phyloP scores from a whole-genome alignment of 2,329 filamentous ascomycete species.

The Mycogone perniciosa region DNA sequence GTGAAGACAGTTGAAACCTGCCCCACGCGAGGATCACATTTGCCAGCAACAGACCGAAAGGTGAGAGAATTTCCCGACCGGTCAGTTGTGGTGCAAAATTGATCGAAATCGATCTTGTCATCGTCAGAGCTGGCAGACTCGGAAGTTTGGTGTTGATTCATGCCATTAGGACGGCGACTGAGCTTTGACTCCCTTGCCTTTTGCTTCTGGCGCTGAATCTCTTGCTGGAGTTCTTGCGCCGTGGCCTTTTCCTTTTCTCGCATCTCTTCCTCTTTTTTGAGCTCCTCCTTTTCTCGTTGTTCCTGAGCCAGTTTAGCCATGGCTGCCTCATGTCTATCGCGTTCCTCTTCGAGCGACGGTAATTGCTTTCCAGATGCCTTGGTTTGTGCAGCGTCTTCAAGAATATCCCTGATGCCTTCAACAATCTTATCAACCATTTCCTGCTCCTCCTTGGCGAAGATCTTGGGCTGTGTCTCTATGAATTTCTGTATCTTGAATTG shows the following conservation, averaged over 20 bases:
- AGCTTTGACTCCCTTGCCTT: conserved; percentile 59
- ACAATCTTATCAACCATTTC: conserved; percentile 62
- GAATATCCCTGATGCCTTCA: conserved; percentile 62
- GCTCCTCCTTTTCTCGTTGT: conserved; percentile 47
- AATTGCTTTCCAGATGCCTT: conserved; percentile 69
- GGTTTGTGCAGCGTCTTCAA: conserved; percentile 79
- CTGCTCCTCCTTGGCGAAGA: conserved; percentile 46
- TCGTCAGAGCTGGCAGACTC: conserved; percentile 22
- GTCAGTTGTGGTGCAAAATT: conserved; percentile 57
- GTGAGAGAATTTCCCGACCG: conserved; percentile 55
- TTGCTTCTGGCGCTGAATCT: conserved; percentile 60
- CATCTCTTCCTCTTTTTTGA: conserved; percentile 48
- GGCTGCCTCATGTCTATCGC: conserved; percentile 72
- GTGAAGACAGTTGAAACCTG: conserved; percentile 63
- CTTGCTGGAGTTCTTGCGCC: conserved; percentile 64
- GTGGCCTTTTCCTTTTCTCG: conserved; percentile 65
- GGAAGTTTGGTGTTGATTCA: conserved; percentile 20
- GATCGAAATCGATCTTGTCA: conserved; percentile 56
- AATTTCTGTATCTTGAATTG: conserved; percentile 63
- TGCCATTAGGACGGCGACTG: conserved; percentile 45
- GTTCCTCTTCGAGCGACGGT: conserved; percentile 83
- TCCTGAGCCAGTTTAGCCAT: conserved; percentile 55
- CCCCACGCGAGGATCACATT: conserved; percentile 58
- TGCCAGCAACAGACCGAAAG: conserved; percentile 67
- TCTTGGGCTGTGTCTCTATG: conserved; percentile 51